phyloP scores from a whole-genome alignment of 805 yeast species.

The Metschnikowia shivogae region DNA sequence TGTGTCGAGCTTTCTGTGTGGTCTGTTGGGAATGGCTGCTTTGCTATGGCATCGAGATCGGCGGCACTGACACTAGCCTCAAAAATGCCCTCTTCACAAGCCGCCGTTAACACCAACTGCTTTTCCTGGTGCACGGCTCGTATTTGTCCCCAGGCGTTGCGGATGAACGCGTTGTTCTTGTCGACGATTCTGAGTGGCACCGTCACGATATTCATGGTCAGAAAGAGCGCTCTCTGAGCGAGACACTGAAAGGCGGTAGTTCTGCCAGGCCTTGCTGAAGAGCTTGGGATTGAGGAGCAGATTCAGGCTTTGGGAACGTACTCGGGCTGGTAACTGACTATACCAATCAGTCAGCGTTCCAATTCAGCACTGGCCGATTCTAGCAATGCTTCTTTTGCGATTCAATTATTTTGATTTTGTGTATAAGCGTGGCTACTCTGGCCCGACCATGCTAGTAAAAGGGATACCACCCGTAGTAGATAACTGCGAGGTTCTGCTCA shows the following conservation, averaged over 20 bases:
- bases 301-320: no score
- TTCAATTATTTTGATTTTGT: neutral
- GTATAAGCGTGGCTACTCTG: neutral
- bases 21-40: no score
- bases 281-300: no score
- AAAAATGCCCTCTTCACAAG: slow-evolving; percentile 19
- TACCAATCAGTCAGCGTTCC: no score
- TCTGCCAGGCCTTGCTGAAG: no score
- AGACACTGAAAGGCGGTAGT: no score
- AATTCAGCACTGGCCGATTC: neutral
- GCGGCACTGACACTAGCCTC: slow-evolving; percentile 4
- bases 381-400: neutral
- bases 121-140: neutral
- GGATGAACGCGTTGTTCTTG: slow-evolving; percentile 5
- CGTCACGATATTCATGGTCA: slow-evolving; percentile 4
- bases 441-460: slow-evolving; percentile 40
- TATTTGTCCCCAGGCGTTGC: slow-evolving; percentile 10
- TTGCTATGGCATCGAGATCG: slow-evolving; percentile 1
- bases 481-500: slow-evolving; percentile 60
- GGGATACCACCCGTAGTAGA: slow-evolving; percentile 85
- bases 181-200: slow-evolving; percentile 9
- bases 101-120: slow-evolving; percentile 8
- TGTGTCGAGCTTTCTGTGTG: no score
- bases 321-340: no score
- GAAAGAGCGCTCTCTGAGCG: neutral